Evolutionary conservation across 208 protist genomes (phyloP), one percentile per base, ranked within the genome.

Genomic region (Trypanosoma cruzi): DNA sequence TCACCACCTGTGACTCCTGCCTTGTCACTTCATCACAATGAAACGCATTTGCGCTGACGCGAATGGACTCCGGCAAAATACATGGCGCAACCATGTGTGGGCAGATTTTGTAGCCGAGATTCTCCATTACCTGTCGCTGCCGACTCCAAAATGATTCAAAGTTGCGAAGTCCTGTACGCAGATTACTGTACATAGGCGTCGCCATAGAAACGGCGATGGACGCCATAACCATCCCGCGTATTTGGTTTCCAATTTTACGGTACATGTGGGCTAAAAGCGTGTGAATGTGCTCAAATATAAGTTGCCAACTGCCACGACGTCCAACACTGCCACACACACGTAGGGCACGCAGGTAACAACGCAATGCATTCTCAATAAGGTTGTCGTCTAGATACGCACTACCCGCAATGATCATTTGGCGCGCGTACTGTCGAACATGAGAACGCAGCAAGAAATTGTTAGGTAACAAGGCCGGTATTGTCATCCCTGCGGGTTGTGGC

Each of bases 31-130:
- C 53, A 66, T 93, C 90, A 70, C 73, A 75, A 65, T 64, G 66
- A 70, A 90, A 91, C 50, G 59, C 46, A 79, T 93, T 87, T 50
- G 73, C 64, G 55, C 72, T 67, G 5, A 93, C 75, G 52, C 59
- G 56, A 56, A 96, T 73, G 42, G 87, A 88, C 32, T 57, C 58
- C 29, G 71, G 77, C 14, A 82, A 68, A 48, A 94, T 71, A 59
- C 73, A 75, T 7, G 90, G 90, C 42, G 91, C 64, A 28, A 84
- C 78, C 80, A 92, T 89, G 72, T 93, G 89, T 20, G 89, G 84
- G 61, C 79, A 91, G 31, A 89, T 58, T 2, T 66, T 61, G 65
- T 85, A 90, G 32, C 85, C 79, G 36, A 90, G 79, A 10, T 62
- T 64, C 1, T 40, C 18, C 36, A 95, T 49, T 11, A 86, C 86